Evolutionary conservation across 176 grass and related monocot genomes (phyloP), one percentile per base, ranked within the genome.

Genomic region (Cocos nucifera): DNA sequence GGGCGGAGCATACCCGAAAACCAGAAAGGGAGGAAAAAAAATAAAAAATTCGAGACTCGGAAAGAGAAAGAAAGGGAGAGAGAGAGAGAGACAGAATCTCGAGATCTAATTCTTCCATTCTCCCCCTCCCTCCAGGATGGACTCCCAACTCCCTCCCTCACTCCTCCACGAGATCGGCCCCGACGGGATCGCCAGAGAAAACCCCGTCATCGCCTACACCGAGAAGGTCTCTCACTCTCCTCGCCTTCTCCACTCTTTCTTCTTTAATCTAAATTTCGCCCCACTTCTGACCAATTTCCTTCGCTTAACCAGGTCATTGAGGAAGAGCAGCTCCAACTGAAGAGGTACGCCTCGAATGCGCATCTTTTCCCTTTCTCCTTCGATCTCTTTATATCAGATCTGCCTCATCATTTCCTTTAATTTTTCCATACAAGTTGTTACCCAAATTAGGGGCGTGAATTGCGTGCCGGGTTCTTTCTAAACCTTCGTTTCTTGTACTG

Each of bases 271-370:
- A 62, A 21, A 27, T 50, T 15, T 65, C 50, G 48, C 18, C 74
- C 44, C 24, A 3, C 30, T 51, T 17, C 60, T 68, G 19, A 59
- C 53, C 17, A 10, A 30, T 51, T 65, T 56, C 19, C 39, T 58
- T n/a, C 20, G 6, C 19, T 27, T 7, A 18, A 53, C 44, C 76
- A 97, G 84, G 60, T 85, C 26, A 97, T 97, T 53, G 77, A 67
- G 76, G 93, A 83, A 58, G 93, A 83, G 76, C 78, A 97, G 79
- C 78, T 97, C 30, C 93, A 91, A 71, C 81, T 97, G 27, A 91
- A 91, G 64, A 97, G 87, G 93, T 97, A 77, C 74, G 58, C 62
- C 19, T 44, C 35, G 35, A 35, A 30, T 22, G 28, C n/a, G 17
- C 29, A 49, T 56, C 27, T 17, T 58, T 0, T 19, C 48, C n/a